Base-by-base conservation (phyloP, 306 rosid species). In the Lithocarpus polystachyus region DNA sequence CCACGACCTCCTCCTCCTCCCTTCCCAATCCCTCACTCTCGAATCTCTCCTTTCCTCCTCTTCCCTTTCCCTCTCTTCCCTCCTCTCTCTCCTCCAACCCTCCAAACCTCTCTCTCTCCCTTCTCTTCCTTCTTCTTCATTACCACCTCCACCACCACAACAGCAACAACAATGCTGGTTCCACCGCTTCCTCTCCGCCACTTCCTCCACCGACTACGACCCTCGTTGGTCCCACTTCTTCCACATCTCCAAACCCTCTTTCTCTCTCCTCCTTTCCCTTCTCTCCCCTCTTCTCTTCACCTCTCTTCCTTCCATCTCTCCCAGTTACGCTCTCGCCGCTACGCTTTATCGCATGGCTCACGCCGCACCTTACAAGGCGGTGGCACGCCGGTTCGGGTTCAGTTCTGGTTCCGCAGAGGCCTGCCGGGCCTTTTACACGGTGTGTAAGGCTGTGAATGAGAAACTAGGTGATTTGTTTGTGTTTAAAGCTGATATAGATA, bases 311-410 rank as follows among this genome's bases (percentile, higher is more conserved):
- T 78, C 85, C 18, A 59, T 81, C 28, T 26, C 89, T 37, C 82
- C 96, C 17, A 81, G 85, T 67, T 84, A 71, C 68, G 87, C 83
- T 54, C 89, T 94, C 22, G 98, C 87, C 61, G 87, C 96, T 56
- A 88, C 97, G 0, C 76, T 94, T 57, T 89, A 82, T 82, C 92
- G 96, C 73, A 68, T 94, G 71, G 92, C 97, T 28, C 96, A 94
- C 69, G 96, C 87, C 5, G 96, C 94, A 2, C 13, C 83, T 67
- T 94, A 94, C 74, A 29, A 79, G 17, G 85, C 94, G 2, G 82
- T 90, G 10, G 85, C 90, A 0, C 83, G 92, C 19, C 84, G 92
- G 12, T 94, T 92, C 61, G 89, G 87, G 26, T 72, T 92, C n/a
- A 68, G 79, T 59, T 90, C 91, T 0, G 71, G 79, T 55, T 90